Evolutionary conservation across 257 asterid genomes (phyloP).

Genomic region (Marsdenia floribunda): DNA sequence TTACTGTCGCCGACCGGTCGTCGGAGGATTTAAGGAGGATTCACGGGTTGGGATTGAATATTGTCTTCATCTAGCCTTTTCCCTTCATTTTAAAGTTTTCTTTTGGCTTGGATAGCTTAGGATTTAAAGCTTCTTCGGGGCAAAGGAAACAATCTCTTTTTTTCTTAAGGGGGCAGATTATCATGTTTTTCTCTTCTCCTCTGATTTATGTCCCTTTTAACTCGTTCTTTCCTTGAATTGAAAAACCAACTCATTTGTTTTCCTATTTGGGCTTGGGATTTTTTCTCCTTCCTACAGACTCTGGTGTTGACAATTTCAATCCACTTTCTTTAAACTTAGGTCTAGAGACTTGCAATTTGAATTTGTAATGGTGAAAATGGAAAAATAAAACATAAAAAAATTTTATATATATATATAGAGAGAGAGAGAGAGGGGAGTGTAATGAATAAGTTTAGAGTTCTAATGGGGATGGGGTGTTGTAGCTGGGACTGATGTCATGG

Average conservation of each 20-base stretch:
- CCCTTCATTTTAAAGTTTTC: slow-evolving; percentile 1
- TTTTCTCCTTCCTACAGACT: slow-evolving; percentile 3
- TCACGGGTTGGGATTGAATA: slow-evolving; percentile 46
- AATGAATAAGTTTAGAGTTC: slow-evolving; percentile 24
- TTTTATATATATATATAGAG: too few relatives aligned
- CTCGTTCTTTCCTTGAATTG: slow-evolving; percentile 2
- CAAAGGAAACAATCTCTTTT: neutral
- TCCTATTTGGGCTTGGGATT: slow-evolving; percentile 12
- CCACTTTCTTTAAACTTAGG: slow-evolving; percentile 6
- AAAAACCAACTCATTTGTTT: slow-evolving; percentile 18
- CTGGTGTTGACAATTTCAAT: slow-evolving; percentile 10
- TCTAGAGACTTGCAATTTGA: slow-evolving; percentile 19
- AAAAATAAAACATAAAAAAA: too few relatives aligned
- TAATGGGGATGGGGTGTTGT: slow-evolving; percentile 30
- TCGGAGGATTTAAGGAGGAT: slow-evolving; percentile 39
- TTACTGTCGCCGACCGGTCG: slow-evolving; percentile 31
- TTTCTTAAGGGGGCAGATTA: neutral
- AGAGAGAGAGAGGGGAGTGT: slow-evolving; percentile 12
- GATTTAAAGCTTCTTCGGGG: neutral
- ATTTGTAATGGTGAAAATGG: slow-evolving; percentile 15
- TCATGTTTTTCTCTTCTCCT: slow-evolving; percentile 6
- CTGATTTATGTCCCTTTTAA: neutral
- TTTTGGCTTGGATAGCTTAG: slow-evolving; percentile 3
- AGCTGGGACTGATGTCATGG: slow-evolving; percentile 26
- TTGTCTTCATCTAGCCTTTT: slow-evolving; percentile 33